phyloP scores from a whole-genome alignment of 192 early-diverging fungal species.

The Mortierella alpina region DNA sequence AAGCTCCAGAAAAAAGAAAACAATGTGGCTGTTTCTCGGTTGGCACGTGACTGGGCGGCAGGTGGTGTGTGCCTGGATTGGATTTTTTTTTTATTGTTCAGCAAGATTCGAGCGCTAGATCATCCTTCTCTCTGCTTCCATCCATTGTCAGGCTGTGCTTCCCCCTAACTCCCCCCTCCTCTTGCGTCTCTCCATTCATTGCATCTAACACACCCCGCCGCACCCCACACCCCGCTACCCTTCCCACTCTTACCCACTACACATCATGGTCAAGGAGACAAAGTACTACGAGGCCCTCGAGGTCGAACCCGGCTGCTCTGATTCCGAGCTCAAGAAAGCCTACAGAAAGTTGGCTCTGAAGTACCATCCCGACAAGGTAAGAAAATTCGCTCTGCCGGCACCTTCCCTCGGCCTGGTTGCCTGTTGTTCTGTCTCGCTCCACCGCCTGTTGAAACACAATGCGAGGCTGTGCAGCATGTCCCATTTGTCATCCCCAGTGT shows the following conservation, averaged over 20 bases:
- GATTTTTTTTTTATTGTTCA: conserved; percentile 4
- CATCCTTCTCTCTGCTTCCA: background rate
- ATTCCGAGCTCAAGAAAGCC: conserved; percentile 95
- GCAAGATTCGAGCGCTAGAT: background rate
- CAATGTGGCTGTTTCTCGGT: conserved; percentile 4
- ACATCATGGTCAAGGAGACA: conserved; percentile 75
- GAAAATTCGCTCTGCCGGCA: background rate
- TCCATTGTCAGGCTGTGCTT: background rate
- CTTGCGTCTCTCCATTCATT: conserved; percentile 1
- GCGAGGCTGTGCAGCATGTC: too few relatives aligned
- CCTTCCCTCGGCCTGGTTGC: background rate
- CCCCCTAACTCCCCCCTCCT: background rate
- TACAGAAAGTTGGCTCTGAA: conserved; percentile 97
- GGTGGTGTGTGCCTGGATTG: background rate
- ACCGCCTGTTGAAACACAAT: background rate
- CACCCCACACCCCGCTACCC: background rate
- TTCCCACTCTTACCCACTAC: background rate
- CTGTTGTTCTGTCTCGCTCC: background rate
- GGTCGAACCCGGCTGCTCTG: conserved; percentile 77
- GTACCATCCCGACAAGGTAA: conserved; percentile 87
- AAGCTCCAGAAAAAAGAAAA: background rate
- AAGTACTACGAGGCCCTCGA: conserved; percentile 94
- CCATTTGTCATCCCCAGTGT: too few relatives aligned
- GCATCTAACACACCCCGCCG: background rate
- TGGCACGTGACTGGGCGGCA: conserved; percentile 5